A percentile compares a stretch with the other conserved stretches of the same genome.
These are phyloP conservation scores for Fusarium vanettenii DNA, from an alignment of 2,329 filamentous ascomycete genomes.

Conservation along the genomic window DNA sequence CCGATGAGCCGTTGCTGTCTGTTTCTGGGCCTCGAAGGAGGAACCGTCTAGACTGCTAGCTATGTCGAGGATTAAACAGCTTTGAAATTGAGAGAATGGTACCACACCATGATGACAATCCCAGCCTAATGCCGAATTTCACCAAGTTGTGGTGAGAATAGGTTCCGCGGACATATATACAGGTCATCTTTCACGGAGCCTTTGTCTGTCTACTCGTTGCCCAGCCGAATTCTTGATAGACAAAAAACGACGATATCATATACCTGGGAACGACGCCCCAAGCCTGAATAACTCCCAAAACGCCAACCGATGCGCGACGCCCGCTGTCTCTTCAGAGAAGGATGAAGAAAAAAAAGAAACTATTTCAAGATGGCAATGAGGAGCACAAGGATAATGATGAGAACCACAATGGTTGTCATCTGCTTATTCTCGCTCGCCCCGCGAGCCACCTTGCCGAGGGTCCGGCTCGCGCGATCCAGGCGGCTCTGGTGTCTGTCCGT, in stretches of 20 bases:
- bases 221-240: not conserved
- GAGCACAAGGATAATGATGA: slow-evolving; percentile 85
- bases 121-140: not conserved
- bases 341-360: slow-evolving; percentile 21
- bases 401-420: slow-evolving; percentile 81
- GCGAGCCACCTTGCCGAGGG: slow-evolving; percentile 77
- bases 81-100: slow-evolving; percentile 21
- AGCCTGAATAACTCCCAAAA: slow-evolving; percentile 27
- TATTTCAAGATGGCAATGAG: slow-evolving; percentile 86
- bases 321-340: slow-evolving; percentile 16
- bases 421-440: slow-evolving; percentile 89
- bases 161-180: slow-evolving; percentile 14
- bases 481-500: slow-evolving; percentile 84
- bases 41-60: slow-evolving; percentile 24
- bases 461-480: slow-evolving; percentile 78
- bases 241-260: slow-evolving; percentile 8
- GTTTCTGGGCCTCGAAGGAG: slow-evolving; percentile 1
- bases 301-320: slow-evolving; percentile 36
- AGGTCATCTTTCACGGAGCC: not conserved
- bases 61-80: slow-evolving; percentile 13
- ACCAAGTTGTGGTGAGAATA: not conserved
- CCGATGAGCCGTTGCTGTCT: slow-evolving; percentile 60
- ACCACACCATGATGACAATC: slow-evolving; percentile 12
- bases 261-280: not conserved
- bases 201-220: not conserved